Conservation (phyloP, 345 rosid species). For the Euphorbia peplus region DNA sequence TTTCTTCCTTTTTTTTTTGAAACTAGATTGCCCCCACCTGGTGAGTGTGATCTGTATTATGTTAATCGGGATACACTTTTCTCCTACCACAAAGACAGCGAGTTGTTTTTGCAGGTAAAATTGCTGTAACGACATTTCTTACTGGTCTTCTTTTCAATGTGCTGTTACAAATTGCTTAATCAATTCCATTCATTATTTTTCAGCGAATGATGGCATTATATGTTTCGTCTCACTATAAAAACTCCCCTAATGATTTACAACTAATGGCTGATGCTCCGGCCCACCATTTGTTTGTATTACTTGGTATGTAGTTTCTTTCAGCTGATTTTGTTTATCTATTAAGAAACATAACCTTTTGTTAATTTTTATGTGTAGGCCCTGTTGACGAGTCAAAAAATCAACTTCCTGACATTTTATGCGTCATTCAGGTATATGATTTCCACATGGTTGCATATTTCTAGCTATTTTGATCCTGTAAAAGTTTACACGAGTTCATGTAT, state of each 20-base stretch:
- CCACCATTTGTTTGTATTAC: conserved; percentile 89
- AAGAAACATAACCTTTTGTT: conserved; percentile 9
- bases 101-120: conserved; percentile 52
- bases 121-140: neutral
- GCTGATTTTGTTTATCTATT: conserved; percentile 14
- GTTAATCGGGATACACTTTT: conserved; percentile 91
- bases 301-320: conserved; percentile 48
- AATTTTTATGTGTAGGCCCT: conserved; percentile 58
- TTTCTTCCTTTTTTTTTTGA: conserved; percentile 18
- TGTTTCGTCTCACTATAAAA: conserved; percentile 96
- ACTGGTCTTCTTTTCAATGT: neutral
- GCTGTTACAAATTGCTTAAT: neutral
- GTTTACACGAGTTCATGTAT: neutral
- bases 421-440: conserved; percentile 62
- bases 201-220: conserved; percentile 98
- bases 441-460: neutral
- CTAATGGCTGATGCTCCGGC: conserved; percentile 99
- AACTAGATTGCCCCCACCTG: conserved; percentile 70
- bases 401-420: conserved; percentile 93
- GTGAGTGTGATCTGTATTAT: conserved; percentile 85
- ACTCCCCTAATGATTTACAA: conserved; percentile 97
- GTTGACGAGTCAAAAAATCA: conserved; percentile 84
- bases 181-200: conserved; percentile 18
- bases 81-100: conserved; percentile 92
- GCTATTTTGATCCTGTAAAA: neutral